These are phyloP conservation scores for Nakazawaea anatomiae DNA, from an alignment of 805 yeast genomes.

Conservation along the genomic window DNA sequence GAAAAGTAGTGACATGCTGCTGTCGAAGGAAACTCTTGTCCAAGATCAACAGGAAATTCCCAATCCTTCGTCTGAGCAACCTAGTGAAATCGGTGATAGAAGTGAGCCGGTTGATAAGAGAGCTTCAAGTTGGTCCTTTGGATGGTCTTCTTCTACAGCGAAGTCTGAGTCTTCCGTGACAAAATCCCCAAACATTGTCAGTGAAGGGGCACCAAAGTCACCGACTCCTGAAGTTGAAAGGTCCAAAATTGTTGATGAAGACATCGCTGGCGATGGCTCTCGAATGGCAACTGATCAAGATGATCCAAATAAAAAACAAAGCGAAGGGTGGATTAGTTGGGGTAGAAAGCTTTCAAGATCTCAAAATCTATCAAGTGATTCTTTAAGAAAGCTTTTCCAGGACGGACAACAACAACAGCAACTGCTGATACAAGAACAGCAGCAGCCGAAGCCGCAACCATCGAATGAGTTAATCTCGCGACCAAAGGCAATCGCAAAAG, in stretches of 20 bases:
- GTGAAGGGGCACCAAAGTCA: background rate
- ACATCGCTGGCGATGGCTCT: background rate
- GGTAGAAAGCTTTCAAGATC: constrained; percentile 7
- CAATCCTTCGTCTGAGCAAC: background rate
- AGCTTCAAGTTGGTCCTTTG: constrained; percentile 4
- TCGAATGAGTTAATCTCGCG: constrained; percentile 1
- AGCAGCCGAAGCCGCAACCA: background rate
- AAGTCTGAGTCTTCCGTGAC: background rate
- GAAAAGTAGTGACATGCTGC: background rate
- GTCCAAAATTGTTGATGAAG: background rate
- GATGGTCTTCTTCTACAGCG: background rate
- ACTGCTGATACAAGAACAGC: background rate
- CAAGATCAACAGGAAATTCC: background rate
- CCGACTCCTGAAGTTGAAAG: background rate
- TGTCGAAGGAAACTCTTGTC: background rate
- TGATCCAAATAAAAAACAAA: background rate
- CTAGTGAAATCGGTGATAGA: background rate
- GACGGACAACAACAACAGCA: constrained; percentile 1
- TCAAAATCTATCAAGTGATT: constrained; percentile 9
- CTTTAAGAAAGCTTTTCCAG: constrained; percentile 7
- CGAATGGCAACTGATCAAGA: background rate
- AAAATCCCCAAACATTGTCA: background rate
- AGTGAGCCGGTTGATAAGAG: background rate
- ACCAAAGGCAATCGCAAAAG: constrained; percentile 6
- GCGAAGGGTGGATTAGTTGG: constrained; percentile 10